Base-by-base conservation (phyloP, 768 basidiomycete species). In the Dentipellis sp. region DNA sequence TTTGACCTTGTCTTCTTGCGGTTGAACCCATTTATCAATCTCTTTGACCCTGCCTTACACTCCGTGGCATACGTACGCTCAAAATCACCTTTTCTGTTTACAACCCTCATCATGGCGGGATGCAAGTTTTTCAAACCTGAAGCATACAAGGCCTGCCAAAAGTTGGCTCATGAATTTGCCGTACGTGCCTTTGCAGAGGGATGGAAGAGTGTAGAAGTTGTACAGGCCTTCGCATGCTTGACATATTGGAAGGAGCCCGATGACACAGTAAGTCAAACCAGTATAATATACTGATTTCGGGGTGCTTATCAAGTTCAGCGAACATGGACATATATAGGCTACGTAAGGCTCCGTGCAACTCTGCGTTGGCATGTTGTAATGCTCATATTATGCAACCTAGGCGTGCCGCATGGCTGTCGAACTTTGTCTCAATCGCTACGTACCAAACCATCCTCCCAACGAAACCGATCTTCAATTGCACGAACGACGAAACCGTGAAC, bases 241-340 rank as follows among this genome's bases (percentile, higher is more conserved):
- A 90, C 86, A 39, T 94, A 94, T 69, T 94, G 91, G 90, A 86
- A 80, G 66, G 88, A 91, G 63, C 87, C 91, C 40, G 84, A 88
- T 59, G 93, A 95, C 62, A 88, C 82, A 55, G 87, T 88, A 60
- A 49, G 79, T 67, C 12, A 40, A n/a, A 16, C 48, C 50, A 9
- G 2, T 16, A 12, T 23, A 4, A 6, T 55, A 56, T 38, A 54
- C 53, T 29, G 29, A 6, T 3, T 29, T 29, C 6, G 46, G 50
- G 29, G 16, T 19, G 23, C 40, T 23, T 34, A 36, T 58, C 19
- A 54, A 51, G 56, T 38, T 39, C 65, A 89, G 86, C 80, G 85
- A 47, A 91, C 89, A 11, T 93, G 90, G 90, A 86, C 80, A 53
- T 92, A 86, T 66, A 89, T 93, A 66, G 90, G 90, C 56, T 87